phyloP scores from a whole-genome alignment of 257 asterid species.

The Misopates orontium region DNA sequence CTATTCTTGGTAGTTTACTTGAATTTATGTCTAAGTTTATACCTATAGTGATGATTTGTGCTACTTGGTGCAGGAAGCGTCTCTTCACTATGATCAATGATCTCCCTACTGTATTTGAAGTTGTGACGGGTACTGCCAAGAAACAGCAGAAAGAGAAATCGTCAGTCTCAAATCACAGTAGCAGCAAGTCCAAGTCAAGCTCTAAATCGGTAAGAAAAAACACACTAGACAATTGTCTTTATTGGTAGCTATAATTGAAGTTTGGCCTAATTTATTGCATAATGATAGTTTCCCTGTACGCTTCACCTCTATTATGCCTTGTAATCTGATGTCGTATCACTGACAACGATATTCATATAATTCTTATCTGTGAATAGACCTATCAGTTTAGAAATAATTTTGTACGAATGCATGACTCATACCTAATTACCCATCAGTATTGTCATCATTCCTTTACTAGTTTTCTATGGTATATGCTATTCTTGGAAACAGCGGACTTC shows the following conservation, averaged over 20 bases:
- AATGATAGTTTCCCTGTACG: not conserved
- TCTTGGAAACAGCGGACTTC: slow-evolving; percentile 36
- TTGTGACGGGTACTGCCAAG: slow-evolving; percentile 65
- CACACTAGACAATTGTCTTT: too few relatives aligned
- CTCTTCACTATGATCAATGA: slow-evolving; percentile 79
- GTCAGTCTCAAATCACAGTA: slow-evolving; percentile 47
- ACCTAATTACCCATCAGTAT: not conserved
- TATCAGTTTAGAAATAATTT: not conserved
- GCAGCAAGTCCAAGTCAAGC: slow-evolving; percentile 57
- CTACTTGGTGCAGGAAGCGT: slow-evolving; percentile 54
- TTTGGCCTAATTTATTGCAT: too few relatives aligned
- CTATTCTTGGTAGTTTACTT: too few relatives aligned
- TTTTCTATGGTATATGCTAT: slow-evolving; percentile 6
- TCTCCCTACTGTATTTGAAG: slow-evolving; percentile 78
- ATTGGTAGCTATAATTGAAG: not conserved
- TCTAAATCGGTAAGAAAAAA: slow-evolving; percentile 47
- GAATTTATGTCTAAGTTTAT: slow-evolving; percentile 6
- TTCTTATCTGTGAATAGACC: not conserved
- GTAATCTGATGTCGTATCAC: not conserved
- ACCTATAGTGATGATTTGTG: not conserved
- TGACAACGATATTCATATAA: not conserved
- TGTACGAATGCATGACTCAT: not conserved
- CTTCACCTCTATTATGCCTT: not conserved
- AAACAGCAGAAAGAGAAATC: slow-evolving; percentile 65
- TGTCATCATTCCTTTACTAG: not conserved